Evolutionary conservation across 257 asterid genomes (phyloP).

Genomic region (Scutellaria barbata): DNA sequence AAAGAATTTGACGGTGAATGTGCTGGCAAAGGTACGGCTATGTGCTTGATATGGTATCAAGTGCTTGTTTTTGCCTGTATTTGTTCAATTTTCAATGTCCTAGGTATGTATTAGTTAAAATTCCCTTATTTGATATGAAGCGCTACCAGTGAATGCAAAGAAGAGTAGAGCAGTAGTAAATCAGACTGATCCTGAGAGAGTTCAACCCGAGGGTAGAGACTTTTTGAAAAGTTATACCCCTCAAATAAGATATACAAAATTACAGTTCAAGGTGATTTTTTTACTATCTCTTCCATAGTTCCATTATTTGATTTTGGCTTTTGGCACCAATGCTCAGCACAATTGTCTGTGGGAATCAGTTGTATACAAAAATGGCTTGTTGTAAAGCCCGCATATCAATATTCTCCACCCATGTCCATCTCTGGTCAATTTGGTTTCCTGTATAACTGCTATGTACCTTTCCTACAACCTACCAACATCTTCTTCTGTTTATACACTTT

Average conservation of each 20-base stretch:
- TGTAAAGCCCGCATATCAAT: slow-evolving; percentile 5
- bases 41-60: slow-evolving; percentile 32
- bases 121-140: slow-evolving; percentile 30
- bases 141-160: slow-evolving; percentile 49
- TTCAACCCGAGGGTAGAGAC: slow-evolving; percentile 46
- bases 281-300: slow-evolving; percentile 23
- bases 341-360: slow-evolving; percentile 4
- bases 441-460: slow-evolving; percentile 5
- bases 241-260: slow-evolving; percentile 74
- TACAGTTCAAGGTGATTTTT: slow-evolving; percentile 75
- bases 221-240: slow-evolving; percentile 74
- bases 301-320: slow-evolving; percentile 21
- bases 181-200: slow-evolving; percentile 45
- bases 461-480: background rate
- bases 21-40: slow-evolving; percentile 53
- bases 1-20: slow-evolving; percentile 52
- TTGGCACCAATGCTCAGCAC: slow-evolving; percentile 14
- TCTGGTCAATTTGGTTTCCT: slow-evolving; percentile 5
- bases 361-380: slow-evolving; percentile 11
- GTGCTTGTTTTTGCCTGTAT: slow-evolving; percentile 28
- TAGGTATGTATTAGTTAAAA: slow-evolving; percentile 21
- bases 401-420: slow-evolving; percentile 15
- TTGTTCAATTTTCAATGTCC: slow-evolving; percentile 28
- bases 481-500: slow-evolving; percentile 25
- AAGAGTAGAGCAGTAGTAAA: slow-evolving; percentile 33